Conservation (phyloP, 1,284 basidiomycete genomes). For the Heterobasidion irregulare region DNA sequence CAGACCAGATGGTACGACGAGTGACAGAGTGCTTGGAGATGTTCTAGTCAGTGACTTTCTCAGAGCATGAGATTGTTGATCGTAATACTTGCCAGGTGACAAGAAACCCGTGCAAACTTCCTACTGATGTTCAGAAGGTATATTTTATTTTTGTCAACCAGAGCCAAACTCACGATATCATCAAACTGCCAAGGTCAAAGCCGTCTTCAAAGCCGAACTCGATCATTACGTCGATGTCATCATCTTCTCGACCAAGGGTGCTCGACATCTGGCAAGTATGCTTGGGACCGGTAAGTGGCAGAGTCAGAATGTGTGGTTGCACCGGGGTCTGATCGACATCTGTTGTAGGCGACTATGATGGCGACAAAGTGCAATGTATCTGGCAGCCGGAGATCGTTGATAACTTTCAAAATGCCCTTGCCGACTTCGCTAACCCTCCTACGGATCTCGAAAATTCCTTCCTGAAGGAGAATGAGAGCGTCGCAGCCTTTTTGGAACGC, state of each 20-base stretch:
- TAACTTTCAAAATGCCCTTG: constrained; percentile 39
- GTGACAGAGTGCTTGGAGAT: constrained; percentile 27
- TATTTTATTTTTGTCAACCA: neutral
- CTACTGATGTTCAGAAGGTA: constrained; percentile 36
- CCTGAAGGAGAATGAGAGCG: constrained; percentile 31
- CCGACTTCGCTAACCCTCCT: constrained; percentile 37
- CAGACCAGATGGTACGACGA: constrained; percentile 17
- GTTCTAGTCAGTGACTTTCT: constrained; percentile 25
- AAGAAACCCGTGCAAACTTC: constrained; percentile 37
- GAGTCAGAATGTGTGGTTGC: neutral
- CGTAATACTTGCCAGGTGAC: constrained; percentile 22
- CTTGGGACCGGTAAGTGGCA: constrained; percentile 29
- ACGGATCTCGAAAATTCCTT: constrained; percentile 29
- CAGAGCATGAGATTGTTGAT: neutral
- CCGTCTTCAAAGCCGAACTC: constrained; percentile 25
- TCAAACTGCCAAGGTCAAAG: constrained; percentile 24
- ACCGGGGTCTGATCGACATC: neutral
- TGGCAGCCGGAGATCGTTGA: constrained; percentile 37
- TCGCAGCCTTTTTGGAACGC: constrained; percentile 26
- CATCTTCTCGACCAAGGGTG: constrained; percentile 29
- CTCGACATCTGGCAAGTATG: constrained; percentile 29
- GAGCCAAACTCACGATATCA: neutral
- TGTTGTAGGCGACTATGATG: constrained; percentile 35
- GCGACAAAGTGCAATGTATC: constrained; percentile 30
- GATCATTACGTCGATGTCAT: constrained; percentile 30